A percentile compares a stretch with the other conserved stretches of the same genome.
phyloP scores from a whole-genome alignment of 2,329 filamentous ascomycete species.

The Karstenula rhodostoma region DNA sequence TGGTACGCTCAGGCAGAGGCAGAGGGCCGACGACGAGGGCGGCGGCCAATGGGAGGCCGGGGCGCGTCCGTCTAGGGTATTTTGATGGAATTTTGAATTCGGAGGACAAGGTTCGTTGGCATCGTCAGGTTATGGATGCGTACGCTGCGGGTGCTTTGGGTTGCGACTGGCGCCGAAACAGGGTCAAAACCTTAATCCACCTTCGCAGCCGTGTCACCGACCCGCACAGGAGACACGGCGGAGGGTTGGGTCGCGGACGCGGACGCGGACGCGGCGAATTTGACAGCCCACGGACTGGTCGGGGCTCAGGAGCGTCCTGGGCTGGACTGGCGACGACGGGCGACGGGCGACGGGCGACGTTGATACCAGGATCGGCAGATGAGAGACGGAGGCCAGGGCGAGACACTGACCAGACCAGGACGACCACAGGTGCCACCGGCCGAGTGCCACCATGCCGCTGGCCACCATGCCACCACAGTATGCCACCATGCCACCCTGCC shows the following conservation, averaged over 20 bases:
- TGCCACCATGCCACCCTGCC: conserved; percentile 34
- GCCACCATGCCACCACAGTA: conserved; percentile 33
- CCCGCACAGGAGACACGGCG: conserved; percentile 28
- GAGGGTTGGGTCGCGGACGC: neutral
- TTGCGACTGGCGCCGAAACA: conserved; percentile 50
- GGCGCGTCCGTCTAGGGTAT: conserved; percentile 22
- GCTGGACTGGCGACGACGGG: conserved; percentile 19
- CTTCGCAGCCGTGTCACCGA: conserved; percentile 38
- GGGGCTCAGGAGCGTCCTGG: neutral
- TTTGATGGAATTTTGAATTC: conserved; percentile 36
- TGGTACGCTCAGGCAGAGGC: conserved; percentile 34
- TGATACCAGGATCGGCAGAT: conserved; percentile 24
- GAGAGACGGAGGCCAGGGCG: conserved; percentile 17
- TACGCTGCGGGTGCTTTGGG: conserved; percentile 40
- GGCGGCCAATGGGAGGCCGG: conserved; percentile 32
- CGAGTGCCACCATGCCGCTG: conserved; percentile 40
- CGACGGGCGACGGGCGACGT: conserved; percentile 26
- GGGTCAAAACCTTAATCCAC: conserved; percentile 51
- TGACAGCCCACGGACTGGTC: neutral
- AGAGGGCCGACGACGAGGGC: conserved; percentile 20
- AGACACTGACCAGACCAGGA: conserved; percentile 18
- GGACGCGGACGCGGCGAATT: neutral
- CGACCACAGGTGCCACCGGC: neutral
- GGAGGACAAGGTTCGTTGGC: conserved; percentile 36
- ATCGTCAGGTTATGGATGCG: conserved; percentile 37